Conservation (phyloP, 345 rosid genomes). For the Aquilaria sinensis region DNA sequence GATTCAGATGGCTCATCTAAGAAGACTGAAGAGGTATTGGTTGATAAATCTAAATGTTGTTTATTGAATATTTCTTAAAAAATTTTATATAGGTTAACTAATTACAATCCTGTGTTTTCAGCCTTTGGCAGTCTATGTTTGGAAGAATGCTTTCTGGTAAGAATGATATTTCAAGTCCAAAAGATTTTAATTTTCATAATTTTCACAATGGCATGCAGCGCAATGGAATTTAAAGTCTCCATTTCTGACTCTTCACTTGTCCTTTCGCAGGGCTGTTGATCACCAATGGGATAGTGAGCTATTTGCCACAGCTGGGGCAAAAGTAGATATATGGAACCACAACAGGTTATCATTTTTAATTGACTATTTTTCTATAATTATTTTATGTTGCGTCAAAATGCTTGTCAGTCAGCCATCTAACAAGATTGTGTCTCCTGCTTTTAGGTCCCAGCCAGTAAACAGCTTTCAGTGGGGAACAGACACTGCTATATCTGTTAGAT, state of each 20-base stretch:
- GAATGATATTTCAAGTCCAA: constrained; percentile 7
- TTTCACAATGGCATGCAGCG: background rate
- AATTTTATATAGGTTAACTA: constrained; percentile 7
- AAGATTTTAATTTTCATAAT: background rate
- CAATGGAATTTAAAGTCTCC: background rate
- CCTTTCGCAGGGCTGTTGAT: constrained; percentile 71
- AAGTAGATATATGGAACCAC: constrained; percentile 90
- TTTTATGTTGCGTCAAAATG: background rate
- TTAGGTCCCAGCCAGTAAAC: constrained; percentile 88
- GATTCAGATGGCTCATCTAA: constrained; percentile 40
- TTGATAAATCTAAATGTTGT: background rate
- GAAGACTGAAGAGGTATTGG: constrained; percentile 43
- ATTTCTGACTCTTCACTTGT: background rate
- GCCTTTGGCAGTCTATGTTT: constrained; percentile 64
- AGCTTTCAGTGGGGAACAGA: constrained; percentile 85
- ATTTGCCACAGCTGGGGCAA: constrained; percentile 95
- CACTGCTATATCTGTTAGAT: constrained; percentile 76
- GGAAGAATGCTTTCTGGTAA: constrained; percentile 88
- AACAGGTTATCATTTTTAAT: constrained; percentile 53
- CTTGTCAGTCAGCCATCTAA: constrained; percentile 1
- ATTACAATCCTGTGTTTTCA: constrained; percentile 26
- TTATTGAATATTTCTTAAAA: background rate
- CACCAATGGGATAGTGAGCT: constrained; percentile 89
- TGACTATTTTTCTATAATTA: background rate
- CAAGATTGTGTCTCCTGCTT: constrained; percentile 8